Evolutionary conservation across 352 stramenopile genomes (phyloP).

Genomic region (Phytophthora crassamura): DNA sequence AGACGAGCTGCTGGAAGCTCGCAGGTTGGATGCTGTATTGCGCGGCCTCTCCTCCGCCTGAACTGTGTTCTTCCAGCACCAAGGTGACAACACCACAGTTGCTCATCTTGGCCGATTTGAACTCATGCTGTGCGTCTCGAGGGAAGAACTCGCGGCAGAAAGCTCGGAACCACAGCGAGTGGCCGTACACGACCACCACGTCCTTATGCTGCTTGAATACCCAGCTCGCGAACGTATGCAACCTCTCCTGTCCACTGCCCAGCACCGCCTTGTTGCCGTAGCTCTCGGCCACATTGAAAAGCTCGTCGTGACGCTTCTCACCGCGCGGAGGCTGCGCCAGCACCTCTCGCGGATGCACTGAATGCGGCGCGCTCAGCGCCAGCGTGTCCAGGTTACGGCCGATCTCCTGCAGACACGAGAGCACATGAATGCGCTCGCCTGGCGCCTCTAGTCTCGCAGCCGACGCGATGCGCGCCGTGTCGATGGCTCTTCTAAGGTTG

Average conservation of each 20-base stretch:
- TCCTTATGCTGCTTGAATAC: constrained; percentile 57
- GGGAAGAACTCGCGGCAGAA: constrained; percentile 87
- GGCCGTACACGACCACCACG: constrained; percentile 82
- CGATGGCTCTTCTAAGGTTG: constrained; percentile 79
- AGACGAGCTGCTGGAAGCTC: constrained; percentile 56
- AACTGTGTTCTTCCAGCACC: constrained; percentile 54
- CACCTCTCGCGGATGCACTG: constrained; percentile 37
- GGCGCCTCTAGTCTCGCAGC: constrained; percentile 57
- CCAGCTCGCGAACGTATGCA: constrained; percentile 78
- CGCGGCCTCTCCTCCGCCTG: constrained; percentile 24
- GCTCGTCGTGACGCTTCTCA: constrained; percentile 62
- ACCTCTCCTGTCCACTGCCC: constrained; percentile 59
- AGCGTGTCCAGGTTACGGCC: constrained; percentile 88
- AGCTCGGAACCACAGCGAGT: constrained; percentile 87
- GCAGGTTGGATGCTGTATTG: constrained; percentile 52
- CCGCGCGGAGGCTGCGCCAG: constrained; percentile 34
- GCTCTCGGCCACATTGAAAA: constrained; percentile 82
- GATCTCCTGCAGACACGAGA: constrained; percentile 87
- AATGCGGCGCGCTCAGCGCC: constrained; percentile 66
- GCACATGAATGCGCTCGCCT: constrained; percentile 77
- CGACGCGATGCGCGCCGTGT: constrained; percentile 82
- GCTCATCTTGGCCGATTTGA: constrained; percentile 68
- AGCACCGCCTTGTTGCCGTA: constrained; percentile 84
- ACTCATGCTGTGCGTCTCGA: constrained; percentile 37
- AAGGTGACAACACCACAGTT: constrained; percentile 88